Conservation (phyloP, 768 basidiomycete genomes). For the Mycena haematopus region DNA sequence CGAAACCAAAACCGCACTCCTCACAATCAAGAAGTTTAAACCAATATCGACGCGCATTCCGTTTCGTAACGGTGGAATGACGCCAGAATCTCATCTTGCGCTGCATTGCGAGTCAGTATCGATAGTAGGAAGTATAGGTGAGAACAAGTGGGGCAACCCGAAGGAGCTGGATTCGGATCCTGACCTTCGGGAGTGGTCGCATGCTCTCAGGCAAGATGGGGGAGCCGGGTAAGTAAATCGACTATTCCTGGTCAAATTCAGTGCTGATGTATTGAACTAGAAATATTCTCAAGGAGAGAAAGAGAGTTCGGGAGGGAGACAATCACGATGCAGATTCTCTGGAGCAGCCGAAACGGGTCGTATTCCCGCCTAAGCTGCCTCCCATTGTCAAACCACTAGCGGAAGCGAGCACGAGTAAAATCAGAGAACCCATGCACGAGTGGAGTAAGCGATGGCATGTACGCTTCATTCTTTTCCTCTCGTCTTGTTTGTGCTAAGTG, state of each 20-base stretch:
- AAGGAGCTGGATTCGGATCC: conserved; percentile 48
- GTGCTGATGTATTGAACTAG: conserved; percentile 32
- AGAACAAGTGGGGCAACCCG: conserved; percentile 59
- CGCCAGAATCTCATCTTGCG: conserved; percentile 48
- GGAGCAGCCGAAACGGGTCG: conserved; percentile 8
- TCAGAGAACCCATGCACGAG: neutral
- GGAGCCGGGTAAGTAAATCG: conserved; percentile 62
- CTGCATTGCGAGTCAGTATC: conserved; percentile 58
- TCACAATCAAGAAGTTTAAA: conserved; percentile 56
- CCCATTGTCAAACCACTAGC: conserved; percentile 5
- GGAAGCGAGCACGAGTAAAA: conserved; percentile 8
- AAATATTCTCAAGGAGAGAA: conserved; percentile 54
- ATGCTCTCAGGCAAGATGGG: conserved; percentile 60
- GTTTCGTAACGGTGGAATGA: conserved; percentile 44
- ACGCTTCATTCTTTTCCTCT: neutral
- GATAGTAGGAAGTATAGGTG: conserved; percentile 50
- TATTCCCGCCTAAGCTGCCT: conserved; percentile 4
- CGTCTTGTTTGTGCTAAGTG: neutral
- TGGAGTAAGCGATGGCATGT: conserved; percentile 16
- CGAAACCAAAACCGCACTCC: conserved; percentile 51
- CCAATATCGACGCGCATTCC: conserved; percentile 63
- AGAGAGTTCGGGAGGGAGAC: conserved; percentile 37
- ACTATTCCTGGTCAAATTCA: neutral
- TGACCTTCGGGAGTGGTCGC: conserved; percentile 57
- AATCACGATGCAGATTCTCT: neutral